A percentile compares a stretch with the other conserved stretches of the same genome.
Conservation (phyloP, 2,329 filamentous ascomycete genomes). For the Scortechinia acanthostroma region DNA sequence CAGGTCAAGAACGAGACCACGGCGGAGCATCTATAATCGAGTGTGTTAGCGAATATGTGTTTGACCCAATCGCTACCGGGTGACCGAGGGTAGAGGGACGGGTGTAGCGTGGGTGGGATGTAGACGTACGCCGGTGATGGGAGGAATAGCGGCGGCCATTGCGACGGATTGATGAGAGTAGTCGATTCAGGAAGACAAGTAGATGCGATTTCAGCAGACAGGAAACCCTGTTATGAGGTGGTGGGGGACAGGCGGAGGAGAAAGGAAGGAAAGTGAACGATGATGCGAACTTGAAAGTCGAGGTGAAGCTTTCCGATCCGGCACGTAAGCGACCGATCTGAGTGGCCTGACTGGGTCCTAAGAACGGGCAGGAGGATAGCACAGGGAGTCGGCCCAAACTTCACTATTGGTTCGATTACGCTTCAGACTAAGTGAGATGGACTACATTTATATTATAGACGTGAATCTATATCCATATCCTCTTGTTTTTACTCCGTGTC, state of each 20-base stretch:
- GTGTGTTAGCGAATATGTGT: no score
- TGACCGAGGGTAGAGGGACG: no score
- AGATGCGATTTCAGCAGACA: background rate
- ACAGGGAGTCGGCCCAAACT: no score
- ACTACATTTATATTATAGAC: no score
- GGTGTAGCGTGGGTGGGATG: no score
- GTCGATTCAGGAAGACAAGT: background rate
- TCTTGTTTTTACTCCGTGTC: no score
- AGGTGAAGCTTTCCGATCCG: no score
- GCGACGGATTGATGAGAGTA: background rate
- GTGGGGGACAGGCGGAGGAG: background rate
- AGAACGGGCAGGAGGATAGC: no score
- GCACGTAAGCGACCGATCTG: background rate
- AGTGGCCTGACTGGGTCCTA: no score
- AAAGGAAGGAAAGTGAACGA: background rate
- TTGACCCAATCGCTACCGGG: no score
- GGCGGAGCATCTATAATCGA: slow-evolving; percentile 1
- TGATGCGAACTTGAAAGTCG: slow-evolving; percentile 1
- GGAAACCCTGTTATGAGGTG: background rate
- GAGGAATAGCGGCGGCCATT: background rate
- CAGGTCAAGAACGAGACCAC: slow-evolving; percentile 1
- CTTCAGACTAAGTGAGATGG: background rate
- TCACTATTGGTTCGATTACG: no score
- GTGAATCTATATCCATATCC: no score
- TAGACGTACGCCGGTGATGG: slow-evolving; percentile 1